These are phyloP conservation scores for Posidonia australis DNA, from an alignment of 106 monocot species.

Conservation along the genomic window DNA sequence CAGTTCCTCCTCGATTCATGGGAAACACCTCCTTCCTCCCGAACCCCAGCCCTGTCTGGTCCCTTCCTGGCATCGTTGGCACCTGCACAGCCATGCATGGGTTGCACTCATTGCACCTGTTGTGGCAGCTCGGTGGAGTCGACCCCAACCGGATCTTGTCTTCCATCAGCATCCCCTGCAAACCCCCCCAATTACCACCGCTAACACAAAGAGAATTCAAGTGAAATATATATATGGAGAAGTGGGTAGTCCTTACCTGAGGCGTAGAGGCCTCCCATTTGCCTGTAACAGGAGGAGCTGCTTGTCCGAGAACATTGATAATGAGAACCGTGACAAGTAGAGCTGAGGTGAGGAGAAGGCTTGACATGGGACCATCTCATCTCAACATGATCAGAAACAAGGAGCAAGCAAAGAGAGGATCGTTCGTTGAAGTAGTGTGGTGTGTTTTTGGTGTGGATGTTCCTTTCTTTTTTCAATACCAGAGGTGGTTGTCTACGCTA, in stretches of 20 bases:
- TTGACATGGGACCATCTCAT: constrained; percentile 40
- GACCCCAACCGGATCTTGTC: constrained; percentile 73
- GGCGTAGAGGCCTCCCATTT: constrained; percentile 2
- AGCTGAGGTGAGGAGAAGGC: constrained; percentile 11
- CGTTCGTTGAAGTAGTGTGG: background rate
- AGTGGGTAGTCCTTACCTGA: background rate
- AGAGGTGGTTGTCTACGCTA: background rate
- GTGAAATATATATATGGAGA: background rate
- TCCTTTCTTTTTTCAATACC: background rate
- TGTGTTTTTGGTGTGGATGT: background rate
- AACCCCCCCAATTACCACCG: background rate
- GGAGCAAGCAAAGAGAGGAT: background rate
- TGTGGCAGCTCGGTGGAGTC: constrained; percentile 88
- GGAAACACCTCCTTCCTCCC: background rate
- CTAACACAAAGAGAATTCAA: no score
- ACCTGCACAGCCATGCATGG: constrained; percentile 88
- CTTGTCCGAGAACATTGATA: constrained; percentile 10
- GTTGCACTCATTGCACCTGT: constrained; percentile 70
- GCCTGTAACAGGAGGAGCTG: background rate
- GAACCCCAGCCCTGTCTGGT: background rate
- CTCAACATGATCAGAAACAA: constrained; percentile 13
- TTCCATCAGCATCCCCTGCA: constrained; percentile 36
- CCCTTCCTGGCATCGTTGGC: constrained; percentile 40
- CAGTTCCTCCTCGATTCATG: constrained; percentile 1
- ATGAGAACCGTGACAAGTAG: constrained; percentile 11